These are phyloP conservation scores for Zygotorulaspora chibaensis DNA, from an alignment of 805 yeast genomes.

Conservation along the genomic window DNA sequence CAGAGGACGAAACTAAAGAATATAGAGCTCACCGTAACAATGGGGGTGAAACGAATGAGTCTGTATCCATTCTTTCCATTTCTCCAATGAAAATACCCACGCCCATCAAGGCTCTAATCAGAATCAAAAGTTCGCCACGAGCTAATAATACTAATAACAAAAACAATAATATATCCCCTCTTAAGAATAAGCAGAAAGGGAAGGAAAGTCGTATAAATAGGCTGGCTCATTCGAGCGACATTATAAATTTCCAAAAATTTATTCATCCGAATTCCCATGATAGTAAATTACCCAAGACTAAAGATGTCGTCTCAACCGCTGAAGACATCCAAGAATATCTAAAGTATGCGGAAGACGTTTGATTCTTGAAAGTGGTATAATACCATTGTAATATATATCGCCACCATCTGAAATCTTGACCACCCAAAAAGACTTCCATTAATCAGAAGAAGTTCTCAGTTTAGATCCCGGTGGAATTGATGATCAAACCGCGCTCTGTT, in stretches of 20 bases:
- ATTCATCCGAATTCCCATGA: slow-evolving; percentile 8
- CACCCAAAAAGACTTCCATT: too few relatives aligned
- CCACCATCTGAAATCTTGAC: too few relatives aligned
- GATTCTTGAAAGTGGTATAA: background rate
- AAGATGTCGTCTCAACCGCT: slow-evolving; percentile 9
- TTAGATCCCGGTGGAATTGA: too few relatives aligned
- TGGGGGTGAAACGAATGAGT: background rate
- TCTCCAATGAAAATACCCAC: slow-evolving; percentile 24
- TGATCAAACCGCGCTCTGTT: too few relatives aligned
- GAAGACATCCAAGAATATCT: slow-evolving; percentile 28
- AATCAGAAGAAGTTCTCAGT: too few relatives aligned
- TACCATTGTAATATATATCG: too few relatives aligned
- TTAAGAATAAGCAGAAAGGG: slow-evolving; percentile 4
- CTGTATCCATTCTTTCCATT: slow-evolving; percentile 11
- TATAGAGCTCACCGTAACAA: background rate
- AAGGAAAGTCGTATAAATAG: slow-evolving; percentile 3
- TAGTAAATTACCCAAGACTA: background rate
- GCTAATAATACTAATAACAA: slow-evolving; percentile 4
- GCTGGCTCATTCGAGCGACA: slow-evolving; percentile 18
- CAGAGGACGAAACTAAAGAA: background rate
- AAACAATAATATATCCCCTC: slow-evolving; percentile 8
- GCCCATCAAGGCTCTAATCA: slow-evolving; percentile 25
- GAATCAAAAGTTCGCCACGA: slow-evolving; percentile 22
- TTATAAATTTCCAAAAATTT: slow-evolving; percentile 18
- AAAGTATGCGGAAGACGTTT: slow-evolving; percentile 21